These are phyloP conservation scores for Mortierella sp. DNA, from an alignment of 371 early-diverging fungal genomes.

Conservation along the genomic window DNA sequence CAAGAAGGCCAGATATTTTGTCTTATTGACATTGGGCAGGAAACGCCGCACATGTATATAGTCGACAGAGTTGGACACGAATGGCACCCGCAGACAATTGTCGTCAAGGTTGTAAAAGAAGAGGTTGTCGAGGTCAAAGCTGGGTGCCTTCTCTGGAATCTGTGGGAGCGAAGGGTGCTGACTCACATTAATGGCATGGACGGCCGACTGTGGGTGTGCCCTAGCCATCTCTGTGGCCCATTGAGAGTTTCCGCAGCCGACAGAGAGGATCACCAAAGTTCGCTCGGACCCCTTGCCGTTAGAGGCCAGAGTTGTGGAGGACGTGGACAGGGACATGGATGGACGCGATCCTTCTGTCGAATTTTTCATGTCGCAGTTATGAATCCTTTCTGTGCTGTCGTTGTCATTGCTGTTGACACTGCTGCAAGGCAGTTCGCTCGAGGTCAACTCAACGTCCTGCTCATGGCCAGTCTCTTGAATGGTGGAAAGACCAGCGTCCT, in stretches of 20 bases:
- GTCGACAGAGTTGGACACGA: constrained; percentile 52
- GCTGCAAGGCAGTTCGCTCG: neutral
- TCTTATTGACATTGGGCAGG: constrained; percentile 48
- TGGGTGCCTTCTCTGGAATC: constrained; percentile 39
- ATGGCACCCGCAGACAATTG: constrained; percentile 43
- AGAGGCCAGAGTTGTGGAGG: constrained; percentile 4
- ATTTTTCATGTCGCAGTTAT: neutral
- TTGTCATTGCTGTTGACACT: neutral
- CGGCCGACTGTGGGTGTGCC: constrained; percentile 51
- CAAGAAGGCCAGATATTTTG: constrained; percentile 47
- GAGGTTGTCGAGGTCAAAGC: constrained; percentile 51
- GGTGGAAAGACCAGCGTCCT: neutral
- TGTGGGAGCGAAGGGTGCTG: constrained; percentile 40
- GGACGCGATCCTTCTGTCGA: constrained; percentile 7
- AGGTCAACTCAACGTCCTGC: constrained; percentile 14
- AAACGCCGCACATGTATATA: constrained; percentile 52
- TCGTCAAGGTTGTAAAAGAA: constrained; percentile 55
- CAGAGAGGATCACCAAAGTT: constrained; percentile 50
- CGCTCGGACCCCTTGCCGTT: constrained; percentile 23
- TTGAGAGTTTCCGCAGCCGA: constrained; percentile 49
- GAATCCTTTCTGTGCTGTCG: neutral
- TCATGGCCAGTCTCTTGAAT: neutral
- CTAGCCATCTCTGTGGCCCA: constrained; percentile 54
- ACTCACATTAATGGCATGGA: constrained; percentile 53
- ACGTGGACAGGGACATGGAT: constrained; percentile 25